These are phyloP conservation scores for Termitomyces sp. DNA, from an alignment of 768 basidiomycete genomes.

Conservation along the genomic window DNA sequence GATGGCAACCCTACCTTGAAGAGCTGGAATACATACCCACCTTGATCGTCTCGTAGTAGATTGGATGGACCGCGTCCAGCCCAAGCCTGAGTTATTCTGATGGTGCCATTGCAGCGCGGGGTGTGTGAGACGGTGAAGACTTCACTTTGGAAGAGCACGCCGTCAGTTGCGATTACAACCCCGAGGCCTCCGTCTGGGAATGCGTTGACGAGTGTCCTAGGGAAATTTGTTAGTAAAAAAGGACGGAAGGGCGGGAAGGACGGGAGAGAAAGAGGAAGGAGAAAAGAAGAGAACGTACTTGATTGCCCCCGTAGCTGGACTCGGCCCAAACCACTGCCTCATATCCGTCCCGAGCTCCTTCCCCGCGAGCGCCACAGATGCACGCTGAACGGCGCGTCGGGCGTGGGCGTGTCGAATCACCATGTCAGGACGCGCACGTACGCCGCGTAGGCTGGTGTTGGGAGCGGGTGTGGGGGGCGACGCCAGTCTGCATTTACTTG, in stretches of 20 bases:
- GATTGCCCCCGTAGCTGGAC: constrained; percentile 93
- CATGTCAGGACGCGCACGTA: constrained; percentile 92
- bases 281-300: constrained; percentile 27
- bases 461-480: constrained; percentile 57
- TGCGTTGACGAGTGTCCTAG: constrained; percentile 61
- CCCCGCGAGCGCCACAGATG: constrained; percentile 92
- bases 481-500: constrained; percentile 76
- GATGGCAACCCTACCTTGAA: too few relatives aligned
- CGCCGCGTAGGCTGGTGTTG: constrained; percentile 67
- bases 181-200: constrained; percentile 81
- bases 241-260: too few relatives aligned
- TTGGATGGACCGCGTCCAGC: constrained; percentile 92
- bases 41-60: constrained; percentile 81
- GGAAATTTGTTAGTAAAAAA: too few relatives aligned
- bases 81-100: constrained; percentile 95
- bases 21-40: too few relatives aligned
- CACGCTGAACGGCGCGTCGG: constrained; percentile 85
- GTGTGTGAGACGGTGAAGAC: constrained; percentile 75
- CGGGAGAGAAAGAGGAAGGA: too few relatives aligned
- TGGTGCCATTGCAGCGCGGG: too few relatives aligned
- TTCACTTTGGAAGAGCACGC: constrained; percentile 86
- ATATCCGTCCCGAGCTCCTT: constrained; percentile 94
- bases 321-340: constrained; percentile 98
- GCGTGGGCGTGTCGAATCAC: constrained; percentile 89
- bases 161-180: constrained; percentile 78